Base-by-base conservation (phyloP, 805 yeast species). In the Metschnikowia corniflorae region DNA sequence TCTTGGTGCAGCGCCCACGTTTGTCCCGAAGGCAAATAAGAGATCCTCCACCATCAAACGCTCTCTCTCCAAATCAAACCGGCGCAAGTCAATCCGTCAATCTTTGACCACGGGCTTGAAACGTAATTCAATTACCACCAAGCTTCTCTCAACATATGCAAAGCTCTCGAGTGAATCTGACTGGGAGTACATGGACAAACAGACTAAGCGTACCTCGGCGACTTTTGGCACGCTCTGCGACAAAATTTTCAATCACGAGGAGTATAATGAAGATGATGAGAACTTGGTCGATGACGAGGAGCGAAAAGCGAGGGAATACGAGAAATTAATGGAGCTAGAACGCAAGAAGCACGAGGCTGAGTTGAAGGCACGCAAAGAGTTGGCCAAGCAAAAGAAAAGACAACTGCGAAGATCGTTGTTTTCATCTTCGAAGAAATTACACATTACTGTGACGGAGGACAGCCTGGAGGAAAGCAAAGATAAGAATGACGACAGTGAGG, bases 151-250 rank as follows among this genome's bases (percentile, higher is more conserved):
- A 1, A 78, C 87, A 0, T 83, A 83, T 57, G 86, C 91, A 22
- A 81, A 78, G 53, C 61, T 83, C 42, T 71, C 86, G 3, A 71
- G 71, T 30, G 82, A 78, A 39, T 69, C 73, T 27, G 83, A 78
- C 42, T 77, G 86, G 78, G 83, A 78, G 49, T 75, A 75, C 49
- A 74, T 82, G 58, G 85, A 81, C 50, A 78, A 75, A 50, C 86
- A 79, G 55, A 80, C 87, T 5, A 81, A 76, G 59, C 71, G 93
- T 58, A 81, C 89, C 2, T 78, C 86, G 24, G 79, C 86, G 12
- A 84, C 83, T 44, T 83, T 83, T 65, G 93, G 88, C 9, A 74
- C 83, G 2, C 64, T 83, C 28, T 81, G 87, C 65, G 91, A 83
- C 61, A 79, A 77, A 58, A 77, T 83, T 40, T 83, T 83, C 66